A percentile compares a stretch with the other conserved stretches of the same genome.
Evolutionary conservation across 2,329 filamentous ascomycete species (phyloP).

Genomic region (Ascosphaera acerosa): DNA sequence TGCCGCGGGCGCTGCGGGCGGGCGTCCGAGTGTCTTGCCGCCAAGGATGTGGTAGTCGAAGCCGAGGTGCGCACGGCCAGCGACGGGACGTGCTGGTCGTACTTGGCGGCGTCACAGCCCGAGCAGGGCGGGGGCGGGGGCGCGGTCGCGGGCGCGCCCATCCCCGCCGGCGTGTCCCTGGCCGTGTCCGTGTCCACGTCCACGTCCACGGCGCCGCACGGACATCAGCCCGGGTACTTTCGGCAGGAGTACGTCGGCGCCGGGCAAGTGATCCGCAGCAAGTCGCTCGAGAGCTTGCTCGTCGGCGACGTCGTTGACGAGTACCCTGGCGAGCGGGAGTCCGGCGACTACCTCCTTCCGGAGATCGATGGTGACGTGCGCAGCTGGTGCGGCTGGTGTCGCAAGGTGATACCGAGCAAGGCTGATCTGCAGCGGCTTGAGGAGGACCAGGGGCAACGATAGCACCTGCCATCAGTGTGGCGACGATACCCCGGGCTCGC

Average conservation of each 20-base stretch:
- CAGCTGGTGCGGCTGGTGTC: constrained; percentile 88
- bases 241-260: constrained; percentile 81
- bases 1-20: constrained; percentile 69
- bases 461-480: no score
- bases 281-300: constrained; percentile 55
- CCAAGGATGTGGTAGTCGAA: constrained; percentile 55
- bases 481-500: no score
- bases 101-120: no score
- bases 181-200: constrained; percentile 5
- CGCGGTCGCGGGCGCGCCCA: no score
- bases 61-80: constrained; percentile 34
- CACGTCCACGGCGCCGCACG: constrained; percentile 16
- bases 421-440: constrained; percentile 27
- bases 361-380: constrained; percentile 44
- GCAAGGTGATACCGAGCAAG: constrained; percentile 40
- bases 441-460: not conserved
- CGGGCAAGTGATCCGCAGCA: constrained; percentile 67
- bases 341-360: constrained; percentile 37
- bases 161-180: constrained; percentile 5
- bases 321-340: constrained; percentile 50
- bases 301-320: constrained; percentile 71
- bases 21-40: constrained; percentile 49
- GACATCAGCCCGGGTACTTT: constrained; percentile 58
- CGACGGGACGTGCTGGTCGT: no score
- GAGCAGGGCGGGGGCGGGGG: no score